phyloP scores from a whole-genome alignment of 306 rosid species.

The Adenanthera pavonina region DNA sequence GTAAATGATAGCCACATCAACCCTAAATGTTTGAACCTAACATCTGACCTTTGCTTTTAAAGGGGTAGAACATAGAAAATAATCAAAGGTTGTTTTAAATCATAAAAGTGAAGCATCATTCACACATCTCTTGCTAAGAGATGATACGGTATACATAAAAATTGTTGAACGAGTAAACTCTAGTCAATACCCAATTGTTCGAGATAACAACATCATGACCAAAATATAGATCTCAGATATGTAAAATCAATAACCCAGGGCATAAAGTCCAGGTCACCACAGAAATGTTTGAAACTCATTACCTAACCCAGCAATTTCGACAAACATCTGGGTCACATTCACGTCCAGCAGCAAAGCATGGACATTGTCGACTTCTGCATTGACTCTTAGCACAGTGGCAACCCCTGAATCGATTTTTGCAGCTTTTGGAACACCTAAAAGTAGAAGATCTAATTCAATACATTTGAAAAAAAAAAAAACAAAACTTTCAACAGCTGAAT shows the following conservation, averaged over 20 bases:
- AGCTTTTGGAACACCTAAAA: conserved; percentile 91
- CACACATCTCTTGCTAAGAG: neutral
- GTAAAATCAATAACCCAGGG: conserved; percentile 8
- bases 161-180: neutral
- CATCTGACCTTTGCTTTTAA: conserved; percentile 3
- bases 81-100: neutral
- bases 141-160: neutral
- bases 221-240: conserved; percentile 28
- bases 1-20: conserved; percentile 18
- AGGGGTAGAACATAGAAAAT: neutral
- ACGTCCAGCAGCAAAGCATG: conserved; percentile 98
- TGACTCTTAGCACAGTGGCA: conserved; percentile 99
- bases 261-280: conserved; percentile 31
- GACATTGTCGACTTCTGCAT: conserved; percentile 98
- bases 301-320: conserved; percentile 99
- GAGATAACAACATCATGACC: neutral
- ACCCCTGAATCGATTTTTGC: conserved; percentile 97
- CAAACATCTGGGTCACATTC: conserved; percentile 99
- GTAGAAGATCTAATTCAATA: conserved; percentile 33
- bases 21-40: conserved; percentile 2
- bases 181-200: neutral
- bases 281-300: conserved; percentile 34
- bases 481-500: conserved; percentile 30
- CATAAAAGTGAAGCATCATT: neutral
- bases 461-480: conserved; percentile 1